These are phyloP conservation scores for Talaromyces sp. DNA, from an alignment of 2,329 filamentous ascomycete species.

Conservation along the genomic window DNA sequence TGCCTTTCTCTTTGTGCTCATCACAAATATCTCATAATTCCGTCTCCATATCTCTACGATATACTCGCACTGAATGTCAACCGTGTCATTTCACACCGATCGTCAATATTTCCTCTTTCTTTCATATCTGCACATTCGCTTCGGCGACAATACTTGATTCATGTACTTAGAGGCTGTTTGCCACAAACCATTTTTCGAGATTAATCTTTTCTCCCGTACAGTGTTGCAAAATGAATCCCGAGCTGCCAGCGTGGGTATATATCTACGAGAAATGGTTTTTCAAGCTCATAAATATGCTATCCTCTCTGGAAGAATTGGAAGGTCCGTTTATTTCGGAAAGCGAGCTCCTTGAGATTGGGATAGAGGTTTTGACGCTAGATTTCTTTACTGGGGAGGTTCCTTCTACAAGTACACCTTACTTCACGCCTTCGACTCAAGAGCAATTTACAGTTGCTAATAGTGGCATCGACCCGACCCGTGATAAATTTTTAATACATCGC, in stretches of 20 bases:
- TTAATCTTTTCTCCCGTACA: not conserved
- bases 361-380: not conserved
- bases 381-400: not conserved
- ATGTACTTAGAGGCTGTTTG: not conserved
- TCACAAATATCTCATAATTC: not conserved
- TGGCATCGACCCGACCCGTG: not conserved
- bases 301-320: conserved; percentile 1
- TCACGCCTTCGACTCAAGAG: not conserved
- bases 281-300: not conserved
- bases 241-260: not conserved
- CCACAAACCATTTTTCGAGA: too few relatives aligned
- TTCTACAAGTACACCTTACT: not conserved
- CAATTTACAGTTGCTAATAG: conserved; percentile 1
- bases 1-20: not conserved
- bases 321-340: not conserved
- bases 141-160: not conserved
- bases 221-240: not conserved
- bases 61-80: not conserved
- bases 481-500: not conserved
- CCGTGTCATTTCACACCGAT: not conserved
- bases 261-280: not conserved
- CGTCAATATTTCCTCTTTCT: not conserved
- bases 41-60: not conserved
- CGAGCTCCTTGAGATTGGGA: not conserved
- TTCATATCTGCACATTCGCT: not conserved